A percentile compares a stretch with the other conserved stretches of the same genome.
Evolutionary conservation across 2,329 filamentous ascomycete species (phyloP).

Genomic region (Colletotrichum sp.): DNA sequence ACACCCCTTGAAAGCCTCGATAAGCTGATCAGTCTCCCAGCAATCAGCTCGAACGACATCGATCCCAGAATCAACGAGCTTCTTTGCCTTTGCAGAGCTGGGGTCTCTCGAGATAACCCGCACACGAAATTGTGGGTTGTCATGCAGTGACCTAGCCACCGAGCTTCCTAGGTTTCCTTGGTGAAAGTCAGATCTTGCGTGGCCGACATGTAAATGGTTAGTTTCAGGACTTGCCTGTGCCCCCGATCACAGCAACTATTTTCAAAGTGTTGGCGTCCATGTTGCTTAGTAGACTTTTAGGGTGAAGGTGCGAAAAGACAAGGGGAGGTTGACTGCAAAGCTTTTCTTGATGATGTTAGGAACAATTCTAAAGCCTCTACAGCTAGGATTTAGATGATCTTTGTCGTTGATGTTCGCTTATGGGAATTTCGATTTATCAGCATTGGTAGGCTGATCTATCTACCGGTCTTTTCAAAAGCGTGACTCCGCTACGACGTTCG

Average conservation of each 20-base stretch:
- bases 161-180: not conserved
- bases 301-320: not conserved
- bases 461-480: not conserved
- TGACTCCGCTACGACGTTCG: not conserved
- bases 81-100: not conserved
- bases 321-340: not conserved
- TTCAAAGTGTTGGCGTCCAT: not conserved
- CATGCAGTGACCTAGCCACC: not conserved
- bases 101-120: not conserved
- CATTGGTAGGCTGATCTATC: not conserved
- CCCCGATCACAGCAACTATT: not conserved
- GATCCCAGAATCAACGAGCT: not conserved
- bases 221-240: not conserved
- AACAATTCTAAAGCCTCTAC: fast-evolving
- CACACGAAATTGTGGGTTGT: not conserved
- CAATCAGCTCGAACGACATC: not conserved
- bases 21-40: not conserved
- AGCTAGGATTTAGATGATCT: not conserved
- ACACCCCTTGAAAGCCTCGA: not conserved
- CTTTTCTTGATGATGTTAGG: not conserved
- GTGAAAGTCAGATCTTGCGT: not conserved
- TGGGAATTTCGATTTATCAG: not conserved
- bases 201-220: not conserved
- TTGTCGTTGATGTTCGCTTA: not conserved
- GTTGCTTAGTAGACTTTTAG: not conserved